A percentile compares a stretch with the other conserved stretches of the same genome.
Evolutionary conservation across 768 basidiomycete species (phyloP).

Genomic region (Boletus subcaerulescens): DNA sequence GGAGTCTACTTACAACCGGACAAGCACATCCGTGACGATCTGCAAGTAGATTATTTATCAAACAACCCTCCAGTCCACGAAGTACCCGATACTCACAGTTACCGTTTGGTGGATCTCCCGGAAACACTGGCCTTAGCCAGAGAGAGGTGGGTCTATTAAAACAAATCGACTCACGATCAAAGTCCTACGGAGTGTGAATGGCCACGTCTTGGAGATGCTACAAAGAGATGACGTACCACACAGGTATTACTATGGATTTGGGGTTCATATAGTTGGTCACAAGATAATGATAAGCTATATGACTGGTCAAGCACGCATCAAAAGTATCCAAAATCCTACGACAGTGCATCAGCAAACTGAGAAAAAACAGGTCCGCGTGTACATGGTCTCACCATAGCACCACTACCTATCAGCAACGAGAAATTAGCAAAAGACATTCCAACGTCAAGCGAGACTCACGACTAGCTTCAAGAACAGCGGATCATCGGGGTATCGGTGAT

Average conservation of each 20-base stretch:
- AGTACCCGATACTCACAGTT: conserved; percentile 40
- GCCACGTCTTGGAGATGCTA: not conserved
- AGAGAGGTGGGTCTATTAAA: not conserved
- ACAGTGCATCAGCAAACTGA: not conserved
- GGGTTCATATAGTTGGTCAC: conserved; percentile 54
- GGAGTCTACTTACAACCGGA: conserved; percentile 35
- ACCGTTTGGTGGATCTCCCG: conserved; percentile 50
- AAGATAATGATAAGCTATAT: conserved; percentile 58
- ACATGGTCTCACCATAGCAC: conserved; percentile 11
- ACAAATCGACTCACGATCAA: conserved; percentile 40
- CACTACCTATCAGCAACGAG: conserved; percentile 33
- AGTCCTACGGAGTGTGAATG: conserved; percentile 37
- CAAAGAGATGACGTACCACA: conserved; percentile 39
- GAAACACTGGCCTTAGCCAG: not conserved
- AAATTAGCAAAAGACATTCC: conserved; percentile 26
- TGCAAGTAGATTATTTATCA: conserved; percentile 17
- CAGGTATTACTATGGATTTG: conserved; percentile 38
- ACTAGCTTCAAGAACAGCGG: conserved; percentile 33
- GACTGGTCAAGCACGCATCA: conserved; percentile 49
- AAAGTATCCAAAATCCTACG: conserved; percentile 51
- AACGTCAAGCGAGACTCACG: conserved; percentile 27
- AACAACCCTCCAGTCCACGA: not conserved
- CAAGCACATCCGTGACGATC: conserved; percentile 49
- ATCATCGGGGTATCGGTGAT: conserved; percentile 37
- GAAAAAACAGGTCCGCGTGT: not conserved